Conservation (phyloP, 2,329 filamentous ascomycete genomes). For the Tolypocladium nubicola region DNA sequence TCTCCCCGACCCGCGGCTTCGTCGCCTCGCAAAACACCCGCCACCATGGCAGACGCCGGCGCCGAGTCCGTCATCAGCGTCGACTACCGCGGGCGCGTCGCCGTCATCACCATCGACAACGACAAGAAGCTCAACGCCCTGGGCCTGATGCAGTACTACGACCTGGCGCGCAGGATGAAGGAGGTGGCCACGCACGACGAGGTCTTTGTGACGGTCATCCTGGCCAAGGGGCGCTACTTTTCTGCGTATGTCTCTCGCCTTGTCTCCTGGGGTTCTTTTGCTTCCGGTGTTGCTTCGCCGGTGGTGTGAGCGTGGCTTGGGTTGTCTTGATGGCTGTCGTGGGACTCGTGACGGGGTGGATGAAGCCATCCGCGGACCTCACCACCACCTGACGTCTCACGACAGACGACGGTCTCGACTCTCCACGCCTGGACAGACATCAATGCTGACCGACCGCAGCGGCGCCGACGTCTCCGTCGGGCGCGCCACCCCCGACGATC, state of each 20-base stretch:
- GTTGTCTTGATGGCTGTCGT: background rate
- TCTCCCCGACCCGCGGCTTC: background rate
- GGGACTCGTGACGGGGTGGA: background rate
- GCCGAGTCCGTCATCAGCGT: constrained; percentile 19
- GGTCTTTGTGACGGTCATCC: constrained; percentile 74
- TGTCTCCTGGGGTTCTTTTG: too few species aligned
- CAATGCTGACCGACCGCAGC: constrained; percentile 29
- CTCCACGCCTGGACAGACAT: background rate
- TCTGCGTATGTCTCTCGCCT: constrained; percentile 57
- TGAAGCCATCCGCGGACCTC: background rate
- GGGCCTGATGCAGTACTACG: constrained; percentile 61
- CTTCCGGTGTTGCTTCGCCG: too few species aligned
- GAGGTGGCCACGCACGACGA: constrained; percentile 72
- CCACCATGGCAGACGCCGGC: background rate
- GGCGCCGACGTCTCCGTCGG: constrained; percentile 66
- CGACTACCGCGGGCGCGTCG: constrained; percentile 30
- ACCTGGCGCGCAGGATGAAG: constrained; percentile 60
- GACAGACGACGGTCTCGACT: background rate
- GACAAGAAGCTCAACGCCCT: constrained; percentile 83
- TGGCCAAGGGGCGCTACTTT: constrained; percentile 75
- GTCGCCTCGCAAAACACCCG: background rate
- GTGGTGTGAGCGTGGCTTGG: too few species aligned
- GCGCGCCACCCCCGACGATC: constrained; percentile 27
- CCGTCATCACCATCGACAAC: constrained; percentile 79
- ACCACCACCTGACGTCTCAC: background rate